These are phyloP conservation scores for Brassica hybrid DNA, from an alignment of 441 rosid genomes.

Conservation along the genomic window DNA sequence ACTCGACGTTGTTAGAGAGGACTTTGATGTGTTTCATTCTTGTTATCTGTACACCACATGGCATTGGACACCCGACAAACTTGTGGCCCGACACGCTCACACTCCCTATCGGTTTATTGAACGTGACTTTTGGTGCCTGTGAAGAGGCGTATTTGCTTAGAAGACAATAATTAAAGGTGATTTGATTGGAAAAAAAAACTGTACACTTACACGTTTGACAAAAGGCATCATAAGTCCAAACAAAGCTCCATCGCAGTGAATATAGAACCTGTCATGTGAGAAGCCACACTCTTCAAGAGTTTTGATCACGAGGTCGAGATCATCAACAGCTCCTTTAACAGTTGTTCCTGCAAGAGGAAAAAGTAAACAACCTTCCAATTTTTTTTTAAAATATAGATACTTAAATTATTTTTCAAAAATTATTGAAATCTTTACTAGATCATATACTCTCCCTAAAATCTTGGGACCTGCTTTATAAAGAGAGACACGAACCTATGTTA, in stretches of 20 bases:
- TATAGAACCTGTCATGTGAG: neutral
- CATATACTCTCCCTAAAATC: too few species aligned
- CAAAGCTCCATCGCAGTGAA: neutral
- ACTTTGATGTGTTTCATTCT: constrained; percentile 4
- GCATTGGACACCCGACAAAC: neutral
- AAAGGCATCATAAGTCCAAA: neutral
- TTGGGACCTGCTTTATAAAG: too few species aligned
- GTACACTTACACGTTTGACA: neutral
- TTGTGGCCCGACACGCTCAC: constrained; percentile 3
- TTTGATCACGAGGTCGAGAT: neutral
- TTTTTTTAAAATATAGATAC: too few species aligned
- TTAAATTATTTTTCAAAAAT: too few species aligned
- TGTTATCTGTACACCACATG: neutral
- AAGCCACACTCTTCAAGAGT: neutral
- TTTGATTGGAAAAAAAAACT: neutral
- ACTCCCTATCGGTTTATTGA: neutral
- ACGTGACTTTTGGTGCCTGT: neutral
- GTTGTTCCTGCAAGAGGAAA: neutral
- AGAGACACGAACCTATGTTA: neutral
- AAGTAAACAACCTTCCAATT: too few species aligned
- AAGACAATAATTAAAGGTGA: too few species aligned
- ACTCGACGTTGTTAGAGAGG: neutral
- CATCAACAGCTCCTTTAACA: neutral
- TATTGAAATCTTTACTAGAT: too few species aligned
- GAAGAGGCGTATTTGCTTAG: too few species aligned